Conservation (phyloP, 2,329 filamentous ascomycete species). For the Dendryphion nanum region DNA sequence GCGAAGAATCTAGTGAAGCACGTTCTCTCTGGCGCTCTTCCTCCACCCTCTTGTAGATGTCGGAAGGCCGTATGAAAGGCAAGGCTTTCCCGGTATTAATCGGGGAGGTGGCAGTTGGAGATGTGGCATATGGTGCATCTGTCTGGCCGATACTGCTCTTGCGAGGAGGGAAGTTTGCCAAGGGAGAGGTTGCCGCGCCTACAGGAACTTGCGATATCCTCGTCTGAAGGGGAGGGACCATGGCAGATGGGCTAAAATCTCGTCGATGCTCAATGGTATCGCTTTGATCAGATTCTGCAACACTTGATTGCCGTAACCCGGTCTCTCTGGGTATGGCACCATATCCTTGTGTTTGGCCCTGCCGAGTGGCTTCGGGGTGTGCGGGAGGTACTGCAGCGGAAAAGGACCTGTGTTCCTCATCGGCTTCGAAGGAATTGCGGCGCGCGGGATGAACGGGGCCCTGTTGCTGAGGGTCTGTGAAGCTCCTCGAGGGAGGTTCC, state of each 20-base stretch:
- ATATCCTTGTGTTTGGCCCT: slow-evolving; percentile 13
- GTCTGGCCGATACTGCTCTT: slow-evolving; percentile 60
- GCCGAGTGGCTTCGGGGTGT: background rate
- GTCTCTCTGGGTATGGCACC: slow-evolving; percentile 2
- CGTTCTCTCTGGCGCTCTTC: slow-evolving; percentile 62
- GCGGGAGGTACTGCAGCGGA: slow-evolving; percentile 33
- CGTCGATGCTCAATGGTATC: slow-evolving; percentile 41
- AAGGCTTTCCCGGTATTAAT: slow-evolving; percentile 51
- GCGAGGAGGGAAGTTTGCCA: slow-evolving; percentile 55
- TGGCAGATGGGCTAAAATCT: slow-evolving; percentile 55
- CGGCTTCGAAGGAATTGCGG: slow-evolving; percentile 54
- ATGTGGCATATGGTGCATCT: slow-evolving; percentile 20
- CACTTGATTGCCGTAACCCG: slow-evolving; percentile 20
- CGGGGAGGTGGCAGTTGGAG: slow-evolving; percentile 25
- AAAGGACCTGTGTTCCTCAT: slow-evolving; percentile 54
- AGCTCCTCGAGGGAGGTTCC: slow-evolving; percentile 32
- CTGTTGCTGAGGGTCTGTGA: slow-evolving; percentile 41
- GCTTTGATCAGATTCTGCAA: slow-evolving; percentile 28
- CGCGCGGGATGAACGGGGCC: slow-evolving; percentile 27
- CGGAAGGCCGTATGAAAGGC: slow-evolving; percentile 69
- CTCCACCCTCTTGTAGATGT: slow-evolving; percentile 72
- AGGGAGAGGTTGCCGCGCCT: slow-evolving; percentile 25
- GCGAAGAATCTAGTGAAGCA: slow-evolving; percentile 56
- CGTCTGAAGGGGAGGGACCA: slow-evolving; percentile 50
- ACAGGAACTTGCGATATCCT: slow-evolving; percentile 41